Base-by-base conservation (phyloP, 129 eudicot species). In the Arctium minus region DNA sequence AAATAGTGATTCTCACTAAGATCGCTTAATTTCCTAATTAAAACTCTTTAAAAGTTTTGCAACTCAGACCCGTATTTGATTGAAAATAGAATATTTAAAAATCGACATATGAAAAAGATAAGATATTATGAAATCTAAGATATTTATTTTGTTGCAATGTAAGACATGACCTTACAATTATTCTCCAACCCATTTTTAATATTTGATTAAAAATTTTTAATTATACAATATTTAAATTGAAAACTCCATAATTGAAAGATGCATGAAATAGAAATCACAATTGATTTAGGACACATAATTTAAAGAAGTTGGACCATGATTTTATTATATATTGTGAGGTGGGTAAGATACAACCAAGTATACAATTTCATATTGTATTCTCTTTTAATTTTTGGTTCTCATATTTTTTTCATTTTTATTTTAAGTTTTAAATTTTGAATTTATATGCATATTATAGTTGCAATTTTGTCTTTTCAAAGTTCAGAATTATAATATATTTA, bases 341-440 rank as follows among this genome's bases (percentile, higher is more conserved):
- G 7, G 42, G 75, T 22, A 29, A 7, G 12, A 36, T 44, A 31
- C 10, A 30, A 42, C 9, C 17, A 60, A 37, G 73, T 60, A 37
- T 73, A 73, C 79, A 81, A 81, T 37, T 81, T 81, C 64, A 81
- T 81, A 37, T 73, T 37, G 65, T n/a, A 30, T 27, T 79, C 69
- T 73, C 42, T 31, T 36, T 56, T 70, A 30, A 67, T 7, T 3
- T 37, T 17, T 13, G 0, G 36, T 31, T 8, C 1, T 68, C 0
- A 15, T 33, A 2, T 65, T 60, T 40, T 60, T 40, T n/a, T 2
- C 12, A 10, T 12, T 50, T 50, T 15, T 12, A 50, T 50, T 2
- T 50, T 12, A 2, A 11, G 13, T 50, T 13, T 50, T 48, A 48
- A 13, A 48, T 11, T 50, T 50, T 50, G 64, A 50, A 3, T 50